Percentiles rank a stretch among this genome's conserved stretches.
phyloP scores from a whole-genome alignment of 1,284 basidiomycete genomes.

The Ceratobasidium theobromae region DNA sequence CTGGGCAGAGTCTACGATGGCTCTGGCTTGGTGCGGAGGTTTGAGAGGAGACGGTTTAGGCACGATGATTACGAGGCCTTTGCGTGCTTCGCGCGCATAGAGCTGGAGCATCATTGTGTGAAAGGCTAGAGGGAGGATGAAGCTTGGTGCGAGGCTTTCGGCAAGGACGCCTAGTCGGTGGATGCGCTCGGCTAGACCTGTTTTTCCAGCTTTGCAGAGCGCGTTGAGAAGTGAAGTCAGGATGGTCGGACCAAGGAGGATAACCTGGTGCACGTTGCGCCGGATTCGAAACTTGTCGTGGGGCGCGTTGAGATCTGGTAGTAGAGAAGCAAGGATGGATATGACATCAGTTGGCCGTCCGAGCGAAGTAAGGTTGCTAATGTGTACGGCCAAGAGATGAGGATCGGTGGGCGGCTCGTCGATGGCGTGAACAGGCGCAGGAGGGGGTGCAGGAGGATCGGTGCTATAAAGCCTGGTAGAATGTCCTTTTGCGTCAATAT shows the following conservation, averaged over 20 bases:
- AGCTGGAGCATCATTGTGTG: slow-evolving; percentile 71
- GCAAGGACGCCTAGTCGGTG: slow-evolving; percentile 60
- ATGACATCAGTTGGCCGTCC: slow-evolving; percentile 52
- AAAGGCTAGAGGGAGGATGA: slow-evolving; percentile 58
- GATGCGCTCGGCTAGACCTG: slow-evolving; percentile 60
- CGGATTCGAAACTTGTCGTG: slow-evolving; percentile 47
- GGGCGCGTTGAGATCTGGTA: slow-evolving; percentile 55
- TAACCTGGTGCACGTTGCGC: slow-evolving; percentile 37
- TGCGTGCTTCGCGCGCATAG: slow-evolving; percentile 48
- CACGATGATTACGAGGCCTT: slow-evolving; percentile 32
- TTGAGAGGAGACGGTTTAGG: background rate
- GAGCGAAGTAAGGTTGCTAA: slow-evolving; percentile 54
- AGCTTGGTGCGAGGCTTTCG: slow-evolving; percentile 37
- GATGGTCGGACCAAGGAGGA: slow-evolving; percentile 56
- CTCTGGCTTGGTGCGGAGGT: background rate
- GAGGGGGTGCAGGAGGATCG: background rate
- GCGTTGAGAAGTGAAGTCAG: slow-evolving; percentile 62
- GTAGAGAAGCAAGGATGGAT: slow-evolving; percentile 51
- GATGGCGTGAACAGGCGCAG: background rate
- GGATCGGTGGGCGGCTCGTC: background rate
- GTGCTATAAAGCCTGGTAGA: background rate
- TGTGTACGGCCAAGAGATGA: slow-evolving; percentile 42
- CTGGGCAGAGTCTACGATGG: background rate
- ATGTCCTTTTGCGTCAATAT: slow-evolving; percentile 10
- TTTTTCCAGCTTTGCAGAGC: slow-evolving; percentile 57